Evolutionary conservation across 148 eudicot genomes (phyloP).

Genomic region (Spergularia bocconei): DNA sequence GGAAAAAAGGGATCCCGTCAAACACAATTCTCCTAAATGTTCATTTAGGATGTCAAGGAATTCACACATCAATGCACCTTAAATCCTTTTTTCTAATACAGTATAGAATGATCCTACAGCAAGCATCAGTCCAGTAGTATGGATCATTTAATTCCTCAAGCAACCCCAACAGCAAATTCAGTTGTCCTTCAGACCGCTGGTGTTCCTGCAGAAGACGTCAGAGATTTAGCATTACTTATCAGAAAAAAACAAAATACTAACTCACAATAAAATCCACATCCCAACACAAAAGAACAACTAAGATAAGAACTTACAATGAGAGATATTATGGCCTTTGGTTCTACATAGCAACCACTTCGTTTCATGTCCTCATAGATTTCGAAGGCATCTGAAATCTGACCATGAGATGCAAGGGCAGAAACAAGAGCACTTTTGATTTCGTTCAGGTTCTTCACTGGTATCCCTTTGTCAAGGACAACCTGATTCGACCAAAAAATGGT

Average conservation of each 20-base stretch:
- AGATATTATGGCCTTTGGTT: slow-evolving; percentile 61
- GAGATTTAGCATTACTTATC: background rate
- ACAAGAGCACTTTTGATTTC: slow-evolving; percentile 74
- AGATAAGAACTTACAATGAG: slow-evolving; percentile 59
- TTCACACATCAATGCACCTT: slow-evolving; percentile 36
- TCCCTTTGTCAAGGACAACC: slow-evolving; percentile 53
- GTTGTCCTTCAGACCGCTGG: slow-evolving; percentile 49
- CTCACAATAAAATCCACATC: background rate
- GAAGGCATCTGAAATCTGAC: slow-evolving; percentile 59
- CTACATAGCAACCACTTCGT: slow-evolving; percentile 41
- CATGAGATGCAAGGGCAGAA: slow-evolving; percentile 65
- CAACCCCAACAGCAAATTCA: slow-evolving; percentile 50
- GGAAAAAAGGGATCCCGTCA: slow-evolving; percentile 7
- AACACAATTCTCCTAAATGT: background rate
- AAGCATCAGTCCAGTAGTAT: slow-evolving; percentile 64
- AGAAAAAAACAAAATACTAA: background rate
- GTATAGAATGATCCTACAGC: slow-evolving; percentile 55
- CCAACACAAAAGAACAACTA: background rate
- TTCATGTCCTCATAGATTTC: slow-evolving; percentile 61
- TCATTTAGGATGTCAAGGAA: background rate
- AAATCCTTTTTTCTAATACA: slow-evolving; percentile 59
- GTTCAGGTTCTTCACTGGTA: slow-evolving; percentile 47
- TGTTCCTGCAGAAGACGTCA: slow-evolving; percentile 44
- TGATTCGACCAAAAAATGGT: slow-evolving; percentile 25
- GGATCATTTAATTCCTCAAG: slow-evolving; percentile 56